Evolutionary conservation across 176 grass and related monocot species (phyloP).

Genomic region (Melocanna baccifera): DNA sequence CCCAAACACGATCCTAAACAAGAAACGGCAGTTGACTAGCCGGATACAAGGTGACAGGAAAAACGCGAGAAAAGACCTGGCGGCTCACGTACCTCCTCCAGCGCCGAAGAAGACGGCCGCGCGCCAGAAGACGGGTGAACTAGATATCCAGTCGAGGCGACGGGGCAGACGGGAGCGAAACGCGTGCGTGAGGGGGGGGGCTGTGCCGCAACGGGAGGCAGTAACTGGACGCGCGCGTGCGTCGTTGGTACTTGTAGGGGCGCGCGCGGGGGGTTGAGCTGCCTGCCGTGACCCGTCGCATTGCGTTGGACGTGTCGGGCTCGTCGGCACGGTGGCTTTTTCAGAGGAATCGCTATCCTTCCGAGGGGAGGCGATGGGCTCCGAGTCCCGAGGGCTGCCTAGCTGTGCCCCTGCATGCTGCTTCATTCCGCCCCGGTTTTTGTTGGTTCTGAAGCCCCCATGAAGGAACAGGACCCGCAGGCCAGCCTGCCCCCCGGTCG

Average conservation of each 20-base stretch:
- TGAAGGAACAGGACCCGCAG: background rate
- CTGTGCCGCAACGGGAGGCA: background rate
- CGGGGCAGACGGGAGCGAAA: too few species aligned
- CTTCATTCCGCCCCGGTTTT: slow-evolving; percentile 40
- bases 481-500: too few species aligned
- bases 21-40: background rate
- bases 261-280: background rate
- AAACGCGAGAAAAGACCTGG: background rate
- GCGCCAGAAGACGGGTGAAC: too few species aligned
- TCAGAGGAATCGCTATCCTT: background rate
- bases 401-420: background rate
- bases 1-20: too few species aligned
- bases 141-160: too few species aligned
- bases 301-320: slow-evolving; percentile 34
- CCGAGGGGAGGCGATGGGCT: background rate
- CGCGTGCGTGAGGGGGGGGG: too few species aligned
- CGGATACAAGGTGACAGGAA: too few species aligned
- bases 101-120: background rate
- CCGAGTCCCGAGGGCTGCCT: slow-evolving; percentile 35
- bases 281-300: background rate
- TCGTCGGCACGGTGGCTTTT: slow-evolving; percentile 41
- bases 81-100: slow-evolving; percentile 20
- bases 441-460: slow-evolving; percentile 18
- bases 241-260: background rate
- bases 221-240: background rate